Base-by-base conservation (phyloP, 805 yeast genomes). In the Kodamaea hsintzibuensis region DNA sequence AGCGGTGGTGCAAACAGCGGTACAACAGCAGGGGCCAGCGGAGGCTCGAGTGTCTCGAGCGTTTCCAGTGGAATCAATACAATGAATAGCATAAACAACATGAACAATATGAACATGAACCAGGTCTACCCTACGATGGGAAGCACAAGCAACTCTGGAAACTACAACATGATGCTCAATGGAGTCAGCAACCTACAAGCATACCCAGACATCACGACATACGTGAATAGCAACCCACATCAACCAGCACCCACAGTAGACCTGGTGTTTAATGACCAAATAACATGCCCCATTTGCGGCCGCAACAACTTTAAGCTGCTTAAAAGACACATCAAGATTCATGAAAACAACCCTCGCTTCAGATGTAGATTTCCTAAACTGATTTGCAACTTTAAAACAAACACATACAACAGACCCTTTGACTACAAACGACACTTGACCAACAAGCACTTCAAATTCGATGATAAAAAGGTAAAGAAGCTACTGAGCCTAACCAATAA, bases 181-280 rank as follows among this genome's bases (percentile, higher is more conserved):
- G 25, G 25, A 37, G 46, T 22, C 48, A 50, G 25, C 38, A 42
- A 19, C 27, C 22, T 50, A n/a, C 54, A 51, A 13, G 52, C 48
- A 10, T 54, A 54, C 30, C 57, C 57, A 13, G 57, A 54, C 22
- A 50, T 54, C n/a, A 54, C 57, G 2, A 50, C 57, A 7, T 54
- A 54, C 22, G 54, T 54, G 14, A 54, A 54, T 42, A 47, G 37
- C 50, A 54, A 54, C 49, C 57, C 57, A 13, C 48, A 54, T 25
- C 50, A 50, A 30, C 54, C 57, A 4, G 57, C 57, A 9, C 57
- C 57, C 2, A 51, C 57, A 1, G 57, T 54, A 4, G 57, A 54
- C 42, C 43, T 53, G 19, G 53, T 54, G 22, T 54, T 54, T 47
- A 50, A 47, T 10, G 53, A 54, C 47, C 53, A 54, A 35, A 42